Percentiles rank a stretch among this genome's conserved stretches.
Evolutionary conservation across 345 rosid species (phyloP).

Genomic region (Aethionema arabicum): DNA sequence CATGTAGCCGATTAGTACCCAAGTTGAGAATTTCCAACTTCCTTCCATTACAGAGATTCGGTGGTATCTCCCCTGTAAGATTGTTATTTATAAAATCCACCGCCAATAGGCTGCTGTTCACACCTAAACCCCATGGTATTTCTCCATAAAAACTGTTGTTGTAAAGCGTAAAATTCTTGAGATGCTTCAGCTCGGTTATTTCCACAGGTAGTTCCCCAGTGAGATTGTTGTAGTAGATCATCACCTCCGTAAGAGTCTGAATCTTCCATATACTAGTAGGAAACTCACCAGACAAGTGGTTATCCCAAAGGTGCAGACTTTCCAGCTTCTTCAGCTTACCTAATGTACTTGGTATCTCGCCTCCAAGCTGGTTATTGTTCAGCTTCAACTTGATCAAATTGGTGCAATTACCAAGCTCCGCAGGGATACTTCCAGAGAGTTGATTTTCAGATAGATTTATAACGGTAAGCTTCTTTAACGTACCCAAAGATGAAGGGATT

Average conservation of each 20-base stretch:
- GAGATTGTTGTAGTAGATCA: conserved; percentile 60
- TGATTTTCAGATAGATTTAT: conserved; percentile 64
- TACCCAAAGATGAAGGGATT: conserved; percentile 68
- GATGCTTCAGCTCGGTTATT: conserved; percentile 55
- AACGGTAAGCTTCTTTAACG: conserved; percentile 42
- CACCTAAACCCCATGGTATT: conserved; percentile 63
- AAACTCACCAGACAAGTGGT: conserved; percentile 60
- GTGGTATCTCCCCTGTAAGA: conserved; percentile 63
- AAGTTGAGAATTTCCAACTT: conserved; percentile 48
- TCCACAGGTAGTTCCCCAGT: conserved; percentile 59
- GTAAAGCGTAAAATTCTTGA: conserved; percentile 53
- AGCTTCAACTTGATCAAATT: conserved; percentile 44
- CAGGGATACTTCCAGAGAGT: conserved; percentile 63
- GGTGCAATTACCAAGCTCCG: conserved; percentile 60
- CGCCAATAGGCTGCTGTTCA: conserved; percentile 57
- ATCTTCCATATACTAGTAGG: conserved; percentile 68
- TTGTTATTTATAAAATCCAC: conserved; percentile 61
- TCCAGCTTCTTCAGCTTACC: conserved; percentile 50
- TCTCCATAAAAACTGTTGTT: conserved; percentile 57
- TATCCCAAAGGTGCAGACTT: conserved; percentile 58
- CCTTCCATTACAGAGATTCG: conserved; percentile 56
- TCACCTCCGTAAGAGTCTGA: conserved; percentile 47
- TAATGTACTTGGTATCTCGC: conserved; percentile 54
- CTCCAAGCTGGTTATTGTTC: conserved; percentile 55
- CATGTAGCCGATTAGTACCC: conserved; percentile 55